Evolutionary conservation across 352 stramenopile species (phyloP), one percentile per base, ranked within the genome.

Genomic region (Globisporangium barbulae): DNA sequence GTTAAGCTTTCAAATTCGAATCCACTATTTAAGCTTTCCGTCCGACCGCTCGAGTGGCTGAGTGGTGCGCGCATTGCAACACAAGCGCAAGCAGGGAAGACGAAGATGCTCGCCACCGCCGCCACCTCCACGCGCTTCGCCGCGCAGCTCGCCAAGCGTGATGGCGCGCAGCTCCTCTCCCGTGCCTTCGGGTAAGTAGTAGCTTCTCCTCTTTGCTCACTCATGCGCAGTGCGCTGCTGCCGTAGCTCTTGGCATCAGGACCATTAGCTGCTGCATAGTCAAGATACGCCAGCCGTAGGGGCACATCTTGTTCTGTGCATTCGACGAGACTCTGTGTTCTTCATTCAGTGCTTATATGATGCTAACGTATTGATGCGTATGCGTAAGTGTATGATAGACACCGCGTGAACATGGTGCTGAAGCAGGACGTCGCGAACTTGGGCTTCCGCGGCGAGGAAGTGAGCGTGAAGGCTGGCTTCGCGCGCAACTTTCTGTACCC

Each of bases 401-500:
- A 95, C 70, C 82, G 83, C 44, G 86, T 95, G 59, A 78, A 78
- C 60, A 92, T 94, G 85, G 85, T 95, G 67, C 76, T 95, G 41
- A 93, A 92, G 76, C 72, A 94, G 68, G 87, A 95, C 70, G 83
- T 95, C 21, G 41, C 67, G 52, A 90, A 92, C 57, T 76, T 96
- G 54, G 87, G 89, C 52, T 96, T 95, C 76, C 81, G 85, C 31
- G 94, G 93, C 35, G 90, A 98, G 54, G 87, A 98, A 48, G 79
- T 98, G 50, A 85, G 75, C 31, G 94, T 98, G 52, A 96, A 97
- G 67, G 91, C 95, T 7, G 95, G 95, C 44, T 98, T 96, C 73
- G 94, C 94, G 39, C 90, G 95, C 55, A 98, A 98, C 77, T 97
- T 84, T 60, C 70, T 98, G 50, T 94, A 98, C 68, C 95, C 95